Conservation (phyloP, 2,329 filamentous ascomycete genomes). For the Trichoderma simmonsii region DNA sequence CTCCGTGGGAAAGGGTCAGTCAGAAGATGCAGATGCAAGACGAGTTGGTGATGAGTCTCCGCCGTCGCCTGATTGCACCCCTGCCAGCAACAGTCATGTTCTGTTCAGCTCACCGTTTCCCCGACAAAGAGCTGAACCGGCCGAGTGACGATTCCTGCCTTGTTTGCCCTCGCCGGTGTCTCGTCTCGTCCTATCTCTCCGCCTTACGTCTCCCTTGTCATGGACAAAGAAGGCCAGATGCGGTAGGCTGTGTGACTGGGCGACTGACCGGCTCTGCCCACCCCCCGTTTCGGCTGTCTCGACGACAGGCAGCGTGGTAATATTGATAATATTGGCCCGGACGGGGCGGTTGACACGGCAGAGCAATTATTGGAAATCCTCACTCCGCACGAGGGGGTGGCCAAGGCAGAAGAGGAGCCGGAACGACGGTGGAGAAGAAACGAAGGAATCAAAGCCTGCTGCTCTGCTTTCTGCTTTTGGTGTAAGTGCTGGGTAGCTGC, state of each 20-base stretch:
- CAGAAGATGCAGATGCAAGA: conserved; percentile 13
- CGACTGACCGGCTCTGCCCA: background rate
- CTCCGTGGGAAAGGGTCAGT: background rate
- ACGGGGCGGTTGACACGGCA: background rate
- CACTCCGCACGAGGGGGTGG: conserved; percentile 15
- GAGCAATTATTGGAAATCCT: conserved; percentile 18
- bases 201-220: conserved; percentile 7
- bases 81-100: conserved; percentile 11
- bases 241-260: background rate
- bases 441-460: conserved; percentile 11
- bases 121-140: background rate
- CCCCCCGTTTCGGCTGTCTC: background rate
- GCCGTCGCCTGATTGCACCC: conserved; percentile 14
- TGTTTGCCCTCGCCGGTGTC: background rate
- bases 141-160: conserved; percentile 9
- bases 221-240: background rate
- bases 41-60: conserved; percentile 15
- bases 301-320: background rate
- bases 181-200: background rate
- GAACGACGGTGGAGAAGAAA: background rate
- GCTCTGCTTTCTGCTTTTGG: background rate
- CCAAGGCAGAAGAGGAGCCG: conserved; percentile 1
- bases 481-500: background rate
- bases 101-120: conserved; percentile 6
- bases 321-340: conserved; percentile 1